Conservation (phyloP, 345 rosid genomes). For the Theobroma cacao region DNA sequence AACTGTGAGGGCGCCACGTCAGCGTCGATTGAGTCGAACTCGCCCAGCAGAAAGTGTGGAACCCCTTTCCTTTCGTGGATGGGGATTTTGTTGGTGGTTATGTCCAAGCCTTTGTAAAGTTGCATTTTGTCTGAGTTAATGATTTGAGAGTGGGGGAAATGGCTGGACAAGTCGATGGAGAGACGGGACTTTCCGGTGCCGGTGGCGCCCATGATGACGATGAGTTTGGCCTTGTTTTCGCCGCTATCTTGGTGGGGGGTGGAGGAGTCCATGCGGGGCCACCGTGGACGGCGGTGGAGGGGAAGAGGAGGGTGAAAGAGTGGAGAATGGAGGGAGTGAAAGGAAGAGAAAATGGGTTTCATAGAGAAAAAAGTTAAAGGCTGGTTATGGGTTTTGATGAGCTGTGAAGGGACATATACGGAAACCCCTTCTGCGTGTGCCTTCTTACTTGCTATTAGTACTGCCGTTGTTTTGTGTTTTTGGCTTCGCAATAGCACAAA, state of each 20-base stretch:
- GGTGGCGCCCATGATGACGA: slow-evolving; percentile 87
- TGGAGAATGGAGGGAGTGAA: not conserved
- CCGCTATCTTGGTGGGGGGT: slow-evolving; percentile 9
- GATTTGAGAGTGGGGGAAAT: slow-evolving; percentile 50
- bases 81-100: slow-evolving; percentile 82
- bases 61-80: slow-evolving; percentile 52
- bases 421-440: slow-evolving; percentile 2
- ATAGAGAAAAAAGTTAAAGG: slow-evolving; percentile 5
- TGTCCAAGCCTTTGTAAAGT: slow-evolving; percentile 68
- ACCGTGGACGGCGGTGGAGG: not conserved
- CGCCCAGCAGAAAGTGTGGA: slow-evolving; percentile 80
- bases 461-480: slow-evolving; percentile 6
- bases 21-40: slow-evolving; percentile 32
- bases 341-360: slow-evolving; percentile 5
- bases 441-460: not conserved
- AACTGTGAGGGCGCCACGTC: slow-evolving; percentile 55
- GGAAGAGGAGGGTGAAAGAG: not conserved
- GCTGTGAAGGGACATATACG: slow-evolving; percentile 13
- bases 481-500: slow-evolving; percentile 1
- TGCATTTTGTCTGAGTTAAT: slow-evolving; percentile 94
- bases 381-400: slow-evolving; percentile 14
- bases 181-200: slow-evolving; percentile 81
- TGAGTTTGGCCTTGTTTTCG: slow-evolving; percentile 48
- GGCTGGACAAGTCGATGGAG: slow-evolving; percentile 71
- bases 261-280: slow-evolving; percentile 19